A percentile compares a stretch with the other conserved stretches of the same genome.
Evolutionary conservation across 2,329 filamentous ascomycete genomes (phyloP).

Genomic region (Aspergillus fischeri): DNA sequence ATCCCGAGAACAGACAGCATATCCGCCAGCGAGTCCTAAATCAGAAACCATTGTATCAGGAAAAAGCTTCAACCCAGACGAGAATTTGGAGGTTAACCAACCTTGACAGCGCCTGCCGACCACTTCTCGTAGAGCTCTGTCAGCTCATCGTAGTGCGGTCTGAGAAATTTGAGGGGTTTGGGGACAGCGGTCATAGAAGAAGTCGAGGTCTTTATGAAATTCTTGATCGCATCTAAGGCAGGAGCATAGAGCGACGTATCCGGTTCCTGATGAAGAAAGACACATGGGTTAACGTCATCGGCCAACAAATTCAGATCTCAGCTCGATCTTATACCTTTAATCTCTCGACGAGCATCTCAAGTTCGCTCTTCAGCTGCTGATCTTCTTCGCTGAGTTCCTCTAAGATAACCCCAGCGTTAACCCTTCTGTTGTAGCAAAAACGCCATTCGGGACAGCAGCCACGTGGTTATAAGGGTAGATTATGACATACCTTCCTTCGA

Average conservation of each 20-base stretch:
- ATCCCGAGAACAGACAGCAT: slow-evolving; percentile 96
- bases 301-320: slow-evolving; percentile 3
- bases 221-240: slow-evolving; percentile 93
- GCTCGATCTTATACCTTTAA: slow-evolving; percentile 62
- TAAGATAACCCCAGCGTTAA: slow-evolving; percentile 40
- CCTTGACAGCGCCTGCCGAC: slow-evolving; percentile 80
- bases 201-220: slow-evolving; percentile 97
- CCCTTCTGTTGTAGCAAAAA: slow-evolving; percentile 33
- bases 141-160: slow-evolving; percentile 91
- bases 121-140: slow-evolving; percentile 86
- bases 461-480: slow-evolving; percentile 2
- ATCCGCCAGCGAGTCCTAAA: slow-evolving; percentile 72
- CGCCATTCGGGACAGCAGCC: slow-evolving; percentile 4
- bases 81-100: slow-evolving; percentile 34
- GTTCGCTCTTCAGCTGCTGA: slow-evolving; percentile 94
- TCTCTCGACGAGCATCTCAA: slow-evolving; percentile 96
- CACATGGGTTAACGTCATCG: slow-evolving; percentile 26
- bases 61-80: slow-evolving; percentile 6
- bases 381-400: slow-evolving; percentile 98
- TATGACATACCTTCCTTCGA: slow-evolving; percentile 52
- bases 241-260: slow-evolving; percentile 85
- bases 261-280: slow-evolving; percentile 60
- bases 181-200: slow-evolving; percentile 99
- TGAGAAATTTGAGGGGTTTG: slow-evolving; percentile 95
- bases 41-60: slow-evolving; percentile 1